Evolutionary conservation across 345 rosid genomes (phyloP).

Genomic region (Lepidium didymum): DNA sequence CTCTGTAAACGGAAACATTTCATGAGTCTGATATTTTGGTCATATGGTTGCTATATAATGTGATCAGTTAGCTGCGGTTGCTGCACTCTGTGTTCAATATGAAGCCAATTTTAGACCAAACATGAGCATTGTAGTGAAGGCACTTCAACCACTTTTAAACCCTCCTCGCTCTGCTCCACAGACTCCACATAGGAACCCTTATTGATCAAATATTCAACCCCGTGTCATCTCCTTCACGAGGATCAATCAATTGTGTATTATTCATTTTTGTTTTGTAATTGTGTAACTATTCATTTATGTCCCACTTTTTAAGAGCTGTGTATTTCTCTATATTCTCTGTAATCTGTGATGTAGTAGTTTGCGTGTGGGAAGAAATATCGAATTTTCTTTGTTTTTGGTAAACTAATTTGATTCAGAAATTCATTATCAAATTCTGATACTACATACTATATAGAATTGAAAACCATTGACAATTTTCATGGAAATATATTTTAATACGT

Average conservation of each 20-base stretch:
- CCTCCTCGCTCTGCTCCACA: constrained; percentile 20
- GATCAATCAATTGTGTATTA: constrained; percentile 4
- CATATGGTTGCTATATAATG: neutral
- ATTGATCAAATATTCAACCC: neutral
- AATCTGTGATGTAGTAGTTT: constrained; percentile 1
- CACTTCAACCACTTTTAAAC: constrained; percentile 53
- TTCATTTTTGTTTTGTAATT: neutral
- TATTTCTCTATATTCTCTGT: neutral
- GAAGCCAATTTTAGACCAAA: constrained; percentile 67
- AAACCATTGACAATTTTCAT: neutral
- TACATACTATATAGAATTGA: neutral
- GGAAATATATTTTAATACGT: too few species aligned
- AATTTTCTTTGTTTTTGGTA: neutral
- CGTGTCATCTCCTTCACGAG: neutral
- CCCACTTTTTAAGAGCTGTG: neutral
- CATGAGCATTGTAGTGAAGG: constrained; percentile 69
- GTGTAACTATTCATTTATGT: neutral
- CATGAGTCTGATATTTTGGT: neutral
- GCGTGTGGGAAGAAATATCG: neutral
- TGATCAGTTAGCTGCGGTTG: constrained; percentile 62
- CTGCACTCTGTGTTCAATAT: constrained; percentile 59
- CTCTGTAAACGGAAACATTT: neutral
- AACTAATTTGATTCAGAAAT: neutral
- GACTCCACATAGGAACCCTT: constrained; percentile 17
- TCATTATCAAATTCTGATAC: neutral